phyloP scores from a whole-genome alignment of 2,329 filamentous ascomycete species.

The Calonectria pseudoreteaudii region DNA sequence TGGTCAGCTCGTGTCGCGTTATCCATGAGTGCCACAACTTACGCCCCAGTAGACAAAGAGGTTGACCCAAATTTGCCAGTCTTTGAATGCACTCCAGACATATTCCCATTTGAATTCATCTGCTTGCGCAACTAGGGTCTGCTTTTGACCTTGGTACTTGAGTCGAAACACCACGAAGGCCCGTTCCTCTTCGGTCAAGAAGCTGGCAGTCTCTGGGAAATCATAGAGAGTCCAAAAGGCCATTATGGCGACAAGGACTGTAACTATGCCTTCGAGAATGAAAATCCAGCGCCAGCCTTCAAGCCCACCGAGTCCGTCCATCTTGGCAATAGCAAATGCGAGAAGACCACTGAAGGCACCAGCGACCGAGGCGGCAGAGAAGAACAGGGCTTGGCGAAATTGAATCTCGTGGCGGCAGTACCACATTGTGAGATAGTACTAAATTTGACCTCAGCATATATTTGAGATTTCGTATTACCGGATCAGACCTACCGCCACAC shows the following conservation, averaged over 20 bases:
- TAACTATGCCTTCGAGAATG: constrained; percentile 77
- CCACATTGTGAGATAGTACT: constrained; percentile 69
- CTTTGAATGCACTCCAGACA: constrained; percentile 77
- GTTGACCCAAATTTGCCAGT: constrained; percentile 81
- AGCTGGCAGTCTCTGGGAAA: constrained; percentile 82
- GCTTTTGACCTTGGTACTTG: constrained; percentile 68
- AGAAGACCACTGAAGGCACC: constrained; percentile 82
- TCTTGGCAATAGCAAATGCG: constrained; percentile 76
- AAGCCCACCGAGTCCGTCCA: constrained; percentile 72
- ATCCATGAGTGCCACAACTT: constrained; percentile 48
- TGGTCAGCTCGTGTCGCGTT: background rate
- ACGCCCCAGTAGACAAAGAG: constrained; percentile 75
- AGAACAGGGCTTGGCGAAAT: constrained; percentile 77
- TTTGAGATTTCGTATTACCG: background rate
- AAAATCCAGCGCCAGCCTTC: constrained; percentile 76
- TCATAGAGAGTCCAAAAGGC: constrained; percentile 82
- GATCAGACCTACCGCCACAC: constrained; percentile 60
- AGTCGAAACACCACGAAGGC: constrained; percentile 78
- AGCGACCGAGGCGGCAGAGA: constrained; percentile 82
- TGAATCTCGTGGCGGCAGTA: constrained; percentile 69
- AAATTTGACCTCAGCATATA: background rate
- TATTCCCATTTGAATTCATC: constrained; percentile 83
- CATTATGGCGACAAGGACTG: constrained; percentile 73
- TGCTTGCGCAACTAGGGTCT: constrained; percentile 66
- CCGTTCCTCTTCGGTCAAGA: constrained; percentile 78